These are phyloP conservation scores for Fraxinus sp. DNA, from an alignment of 305 asterid species.

Conservation along the genomic window DNA sequence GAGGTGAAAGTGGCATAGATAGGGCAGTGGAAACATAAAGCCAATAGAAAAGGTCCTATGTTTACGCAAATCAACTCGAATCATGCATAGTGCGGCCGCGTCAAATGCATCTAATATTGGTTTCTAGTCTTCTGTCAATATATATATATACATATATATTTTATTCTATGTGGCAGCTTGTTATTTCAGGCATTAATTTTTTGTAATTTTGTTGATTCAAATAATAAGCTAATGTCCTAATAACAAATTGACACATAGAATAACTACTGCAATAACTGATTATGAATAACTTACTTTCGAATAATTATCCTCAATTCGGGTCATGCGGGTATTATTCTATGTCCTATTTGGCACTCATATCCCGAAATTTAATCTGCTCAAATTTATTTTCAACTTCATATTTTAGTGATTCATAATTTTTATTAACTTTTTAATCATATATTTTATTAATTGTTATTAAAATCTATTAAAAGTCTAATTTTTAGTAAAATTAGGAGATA, in stretches of 20 bases:
- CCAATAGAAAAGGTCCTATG: conserved; percentile 37
- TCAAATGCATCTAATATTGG: not conserved
- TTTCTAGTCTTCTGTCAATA: not conserved
- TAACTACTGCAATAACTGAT: no score
- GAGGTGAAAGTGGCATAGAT: not conserved
- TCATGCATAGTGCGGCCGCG: conserved; percentile 20
- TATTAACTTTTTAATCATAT: not conserved
- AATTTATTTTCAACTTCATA: not conserved
- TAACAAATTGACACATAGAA: no score
- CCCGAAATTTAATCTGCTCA: not conserved
- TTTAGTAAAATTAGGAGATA: not conserved
- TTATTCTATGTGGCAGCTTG: no score
- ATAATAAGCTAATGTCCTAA: no score
- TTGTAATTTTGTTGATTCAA: no score
- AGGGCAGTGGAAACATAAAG: conserved; percentile 40
- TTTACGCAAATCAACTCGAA: conserved; percentile 26
- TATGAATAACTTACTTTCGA: not conserved
- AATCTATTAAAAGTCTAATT: no score
- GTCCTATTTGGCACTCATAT: not conserved
- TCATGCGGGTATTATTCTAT: not conserved
- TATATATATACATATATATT: no score
- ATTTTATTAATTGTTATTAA: no score
- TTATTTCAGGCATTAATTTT: no score
- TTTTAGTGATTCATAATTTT: not conserved
- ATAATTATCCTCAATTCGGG: not conserved